Evolutionary conservation across 495 filamentous ascomycete genomes (phyloP).

Genomic region (Penicillium cinerascens): DNA sequence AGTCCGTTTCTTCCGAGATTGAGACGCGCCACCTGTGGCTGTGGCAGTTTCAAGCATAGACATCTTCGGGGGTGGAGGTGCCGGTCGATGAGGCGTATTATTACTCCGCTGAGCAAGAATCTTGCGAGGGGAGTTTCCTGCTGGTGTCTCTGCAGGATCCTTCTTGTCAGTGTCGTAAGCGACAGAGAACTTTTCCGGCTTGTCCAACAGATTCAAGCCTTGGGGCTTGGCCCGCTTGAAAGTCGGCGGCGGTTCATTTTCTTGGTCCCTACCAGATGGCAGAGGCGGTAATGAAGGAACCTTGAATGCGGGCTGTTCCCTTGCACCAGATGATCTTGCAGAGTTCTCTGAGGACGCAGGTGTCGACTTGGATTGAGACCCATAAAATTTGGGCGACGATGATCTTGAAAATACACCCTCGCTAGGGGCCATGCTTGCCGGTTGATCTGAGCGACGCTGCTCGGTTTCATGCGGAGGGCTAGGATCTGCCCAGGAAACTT

Average conservation of each 20-base stretch:
- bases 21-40: conserved; percentile 73
- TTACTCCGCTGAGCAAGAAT: conserved; percentile 67
- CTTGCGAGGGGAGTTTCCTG: conserved; percentile 59
- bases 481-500: conserved; percentile 47
- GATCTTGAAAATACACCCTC: conserved; percentile 38
- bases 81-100: conserved; percentile 80
- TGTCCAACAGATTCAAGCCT: conserved; percentile 54
- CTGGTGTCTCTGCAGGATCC: conserved; percentile 37
- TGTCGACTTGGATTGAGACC: conserved; percentile 40
- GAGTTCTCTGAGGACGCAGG: conserved; percentile 40
- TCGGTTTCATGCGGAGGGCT: conserved; percentile 32
- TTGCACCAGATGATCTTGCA: conserved; percentile 34
- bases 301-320: conserved; percentile 58
- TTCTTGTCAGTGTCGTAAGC: conserved; percentile 49
- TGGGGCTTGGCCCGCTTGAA: conserved; percentile 68
- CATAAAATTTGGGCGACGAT: conserved; percentile 40
- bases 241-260: conserved; percentile 75
- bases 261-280: conserved; percentile 65
- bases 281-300: conserved; percentile 58
- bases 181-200: conserved; percentile 54
- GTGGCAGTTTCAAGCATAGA: conserved; percentile 89
- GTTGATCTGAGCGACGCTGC: conserved; percentile 23
- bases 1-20: conserved; percentile 68
- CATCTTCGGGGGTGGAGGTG: conserved; percentile 91
- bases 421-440: conserved; percentile 14